Base-by-base conservation (phyloP, 1,139 yeast genomes). In the Meyerozyma sp. region DNA sequence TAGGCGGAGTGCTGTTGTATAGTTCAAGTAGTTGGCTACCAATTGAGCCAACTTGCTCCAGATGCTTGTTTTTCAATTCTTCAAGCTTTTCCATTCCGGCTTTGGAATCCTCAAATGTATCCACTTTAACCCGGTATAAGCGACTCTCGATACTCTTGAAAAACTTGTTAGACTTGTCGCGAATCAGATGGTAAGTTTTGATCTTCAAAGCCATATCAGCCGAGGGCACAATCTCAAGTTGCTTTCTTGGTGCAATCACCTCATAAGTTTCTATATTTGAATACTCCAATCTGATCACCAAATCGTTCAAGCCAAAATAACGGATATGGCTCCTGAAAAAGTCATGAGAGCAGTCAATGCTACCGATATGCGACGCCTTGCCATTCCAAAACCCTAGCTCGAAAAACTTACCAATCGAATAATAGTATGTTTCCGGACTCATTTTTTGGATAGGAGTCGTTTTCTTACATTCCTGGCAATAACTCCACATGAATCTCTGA, bases 401-500 rank as follows among this genome's bases (percentile, higher is more conserved):
- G 39, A 94, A 70, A 57, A 87, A 94, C 58, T 93, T 94, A 0
- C 98, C 98, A 60, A 94, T 82, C 0, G 98, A 91, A 50, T 84
- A 82, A 56, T 84, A 89, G 83, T 95, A 91, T 0, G 97, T 83
- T 26, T 84, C 84, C 43, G 89, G 93, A 53, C 88, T 85, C 85
- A 94, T 81, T n/a, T 89, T 87, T 21, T 82, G 68, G 11, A 87
- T 82, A 0, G 97, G 95, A 3, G 95, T 83, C 0, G 85, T 74
- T 39, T 74, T 77, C 16, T 81, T 77, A 60, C 99, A 94, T 42
- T 72, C 73, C 46, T 84, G 87, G 63, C 99, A 94, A 51, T 79
- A 82, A 59, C 96, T 87, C 98, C 98, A 94, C 74, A 91, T 84
- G 40, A 90, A 69, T 41, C 94, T 80, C 47, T 68, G 71, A 44